These are phyloP conservation scores for Podila horticola DNA, from an alignment of 192 early-diverging fungal genomes.

Conservation along the genomic window DNA sequence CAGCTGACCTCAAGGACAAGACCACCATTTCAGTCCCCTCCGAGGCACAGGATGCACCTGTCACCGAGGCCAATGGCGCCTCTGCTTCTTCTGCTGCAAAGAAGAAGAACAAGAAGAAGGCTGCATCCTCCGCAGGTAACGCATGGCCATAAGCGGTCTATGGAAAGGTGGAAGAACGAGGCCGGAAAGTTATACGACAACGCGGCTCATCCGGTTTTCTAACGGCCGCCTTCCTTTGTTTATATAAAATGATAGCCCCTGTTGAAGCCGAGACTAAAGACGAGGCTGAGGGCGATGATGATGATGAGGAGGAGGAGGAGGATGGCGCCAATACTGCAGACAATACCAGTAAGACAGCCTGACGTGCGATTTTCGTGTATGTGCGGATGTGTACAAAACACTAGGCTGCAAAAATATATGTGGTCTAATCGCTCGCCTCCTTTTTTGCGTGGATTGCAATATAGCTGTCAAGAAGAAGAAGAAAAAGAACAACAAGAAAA, in stretches of 20 bases:
- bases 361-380: constrained; percentile 3
- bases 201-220: background rate
- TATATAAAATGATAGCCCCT: background rate
- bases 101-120: constrained; percentile 65
- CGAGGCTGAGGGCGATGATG: constrained; percentile 49
- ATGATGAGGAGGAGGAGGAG: constrained; percentile 54
- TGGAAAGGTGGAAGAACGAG: too few species aligned
- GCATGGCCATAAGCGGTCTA: background rate
- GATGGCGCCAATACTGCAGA: constrained; percentile 47
- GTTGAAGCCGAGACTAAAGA: constrained; percentile 29
- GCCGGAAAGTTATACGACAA: too few species aligned
- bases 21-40: background rate
- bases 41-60: constrained; percentile 23
- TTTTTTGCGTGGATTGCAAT: background rate
- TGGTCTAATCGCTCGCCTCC: constrained; percentile 11
- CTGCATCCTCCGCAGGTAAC: constrained; percentile 11
- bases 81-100: constrained; percentile 37
- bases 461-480: constrained; percentile 69
- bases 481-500: constrained; percentile 75
- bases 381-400: constrained; percentile 9
- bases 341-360: constrained; percentile 15
- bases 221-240: background rate
- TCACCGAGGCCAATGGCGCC: background rate
- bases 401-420: constrained; percentile 16
- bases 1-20: constrained; percentile 20